Percentiles rank a stretch among this genome's conserved stretches.
phyloP scores from a whole-genome alignment of 305 asterid species.

The Solanum hybrid region DNA sequence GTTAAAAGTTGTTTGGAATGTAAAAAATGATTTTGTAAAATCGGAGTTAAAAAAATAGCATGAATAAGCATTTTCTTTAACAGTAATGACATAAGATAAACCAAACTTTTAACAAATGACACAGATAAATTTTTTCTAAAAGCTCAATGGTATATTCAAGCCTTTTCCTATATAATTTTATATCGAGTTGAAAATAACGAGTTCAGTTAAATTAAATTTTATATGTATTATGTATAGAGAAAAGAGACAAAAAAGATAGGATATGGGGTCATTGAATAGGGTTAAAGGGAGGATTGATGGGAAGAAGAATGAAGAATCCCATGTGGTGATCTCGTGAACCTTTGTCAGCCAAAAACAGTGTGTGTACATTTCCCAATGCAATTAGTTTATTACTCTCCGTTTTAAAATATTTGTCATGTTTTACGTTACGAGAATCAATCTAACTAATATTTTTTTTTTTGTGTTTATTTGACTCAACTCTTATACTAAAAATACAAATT shows the following conservation, averaged over 20 bases:
- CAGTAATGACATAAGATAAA: no score
- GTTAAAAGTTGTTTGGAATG: neutral
- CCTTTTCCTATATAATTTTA: neutral
- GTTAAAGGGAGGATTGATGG: neutral
- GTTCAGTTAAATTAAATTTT: neutral
- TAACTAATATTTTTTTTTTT: no score
- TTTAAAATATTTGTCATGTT: no score
- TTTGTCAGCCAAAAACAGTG: neutral
- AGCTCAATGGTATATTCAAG: no score
- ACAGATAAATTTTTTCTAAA: no score
- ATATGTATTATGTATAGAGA: neutral
- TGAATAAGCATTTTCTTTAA: no score
- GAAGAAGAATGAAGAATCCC: slow-evolving; percentile 4
- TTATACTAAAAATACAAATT: no score
- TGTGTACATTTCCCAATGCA: neutral
- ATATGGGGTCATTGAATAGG: neutral
- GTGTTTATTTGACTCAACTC: neutral
- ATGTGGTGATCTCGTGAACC: slow-evolving; percentile 8
- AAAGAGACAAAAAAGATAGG: neutral
- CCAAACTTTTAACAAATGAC: no score
- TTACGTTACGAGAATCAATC: neutral
- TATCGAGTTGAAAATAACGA: neutral
- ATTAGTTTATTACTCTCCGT: neutral
- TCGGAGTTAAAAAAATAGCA: no score
- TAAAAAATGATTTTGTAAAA: no score